These are phyloP conservation scores for Aspergillus neoniger DNA, from an alignment of 2,329 filamentous ascomycete genomes.

Conservation along the genomic window DNA sequence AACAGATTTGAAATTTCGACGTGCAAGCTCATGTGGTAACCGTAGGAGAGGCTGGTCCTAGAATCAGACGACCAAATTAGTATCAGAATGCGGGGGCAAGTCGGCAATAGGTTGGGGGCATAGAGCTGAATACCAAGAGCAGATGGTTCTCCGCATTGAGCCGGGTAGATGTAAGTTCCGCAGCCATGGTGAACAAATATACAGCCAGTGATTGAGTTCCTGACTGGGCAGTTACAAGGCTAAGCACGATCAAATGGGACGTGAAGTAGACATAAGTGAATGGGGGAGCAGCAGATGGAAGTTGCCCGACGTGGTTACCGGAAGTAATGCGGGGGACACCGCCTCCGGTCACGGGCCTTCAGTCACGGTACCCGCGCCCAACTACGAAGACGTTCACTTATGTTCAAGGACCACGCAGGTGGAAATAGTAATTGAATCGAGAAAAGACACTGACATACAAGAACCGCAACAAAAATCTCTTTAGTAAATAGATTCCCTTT, in stretches of 20 bases:
- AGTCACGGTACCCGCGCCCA: not conserved
- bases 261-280: not conserved
- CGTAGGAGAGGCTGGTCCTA: conserved; percentile 94
- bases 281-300: not conserved
- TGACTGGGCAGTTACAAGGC: not conserved
- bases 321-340: conserved; percentile 9
- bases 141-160: conserved; percentile 54
- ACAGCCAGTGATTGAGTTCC: not conserved
- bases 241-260: not conserved
- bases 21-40: conserved; percentile 86
- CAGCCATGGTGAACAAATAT: conserved; percentile 35
- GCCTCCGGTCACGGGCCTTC: conserved; percentile 7
- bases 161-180: conserved; percentile 50
- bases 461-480: conserved; percentile 24
- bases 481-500: conserved; percentile 37
- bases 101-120: conserved; percentile 8
- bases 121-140: conserved; percentile 43
- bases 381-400: not conserved
- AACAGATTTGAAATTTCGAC: conserved; percentile 88
- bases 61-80: conserved; percentile 2
- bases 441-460: conserved; percentile 5
- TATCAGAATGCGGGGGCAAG: not conserved
- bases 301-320: not conserved
- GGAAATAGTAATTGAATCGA: conserved; percentile 5
- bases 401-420: conserved; percentile 1